phyloP scores from a whole-genome alignment of 1,284 basidiomycete genomes.

The Sanguinoderma infundibulare region DNA sequence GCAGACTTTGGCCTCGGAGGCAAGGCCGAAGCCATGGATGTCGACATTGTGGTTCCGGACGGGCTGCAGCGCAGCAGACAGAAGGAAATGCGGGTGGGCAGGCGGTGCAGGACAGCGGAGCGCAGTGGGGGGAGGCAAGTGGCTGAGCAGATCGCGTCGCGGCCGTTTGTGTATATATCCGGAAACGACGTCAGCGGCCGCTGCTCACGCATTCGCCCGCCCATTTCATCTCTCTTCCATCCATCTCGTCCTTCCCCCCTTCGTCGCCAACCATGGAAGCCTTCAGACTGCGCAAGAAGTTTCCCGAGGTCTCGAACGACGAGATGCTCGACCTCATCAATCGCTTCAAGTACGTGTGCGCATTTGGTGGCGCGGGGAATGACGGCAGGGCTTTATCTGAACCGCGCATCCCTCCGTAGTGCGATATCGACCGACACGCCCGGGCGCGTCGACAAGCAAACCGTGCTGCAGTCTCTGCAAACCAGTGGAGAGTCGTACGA shows the following conservation, averaged over 20 bases:
- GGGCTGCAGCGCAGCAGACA: constrained; percentile 12
- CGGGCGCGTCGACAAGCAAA: constrained; percentile 84
- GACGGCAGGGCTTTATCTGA: constrained; percentile 17
- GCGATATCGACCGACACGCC: constrained; percentile 84
- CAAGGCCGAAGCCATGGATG: neutral
- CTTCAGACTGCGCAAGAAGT: constrained; percentile 90
- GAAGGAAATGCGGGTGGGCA: neutral
- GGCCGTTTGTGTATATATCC: constrained; percentile 19
- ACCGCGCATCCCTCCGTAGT: constrained; percentile 44
- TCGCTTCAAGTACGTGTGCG: constrained; percentile 84
- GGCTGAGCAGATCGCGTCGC: constrained; percentile 5
- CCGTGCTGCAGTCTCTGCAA: constrained; percentile 80
- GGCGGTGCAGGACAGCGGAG: constrained; percentile 19
- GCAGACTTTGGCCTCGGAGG: neutral
- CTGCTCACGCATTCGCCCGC: constrained; percentile 11
- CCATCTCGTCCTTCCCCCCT: constrained; percentile 13
- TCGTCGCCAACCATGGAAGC: constrained; percentile 71
- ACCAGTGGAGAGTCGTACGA: constrained; percentile 89
- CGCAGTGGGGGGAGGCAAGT: constrained; percentile 14
- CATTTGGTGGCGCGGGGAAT: constrained; percentile 10
- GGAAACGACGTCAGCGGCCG: constrained; percentile 26
- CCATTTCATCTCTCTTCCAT: constrained; percentile 15
- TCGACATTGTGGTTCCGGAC: neutral
- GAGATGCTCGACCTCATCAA: constrained; percentile 94
- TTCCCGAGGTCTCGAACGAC: constrained; percentile 89